Evolutionary conservation across 2,329 filamentous ascomycete species (phyloP), one percentile per base, ranked within the genome.

Genomic region (Albifimbria verrucaria): DNA sequence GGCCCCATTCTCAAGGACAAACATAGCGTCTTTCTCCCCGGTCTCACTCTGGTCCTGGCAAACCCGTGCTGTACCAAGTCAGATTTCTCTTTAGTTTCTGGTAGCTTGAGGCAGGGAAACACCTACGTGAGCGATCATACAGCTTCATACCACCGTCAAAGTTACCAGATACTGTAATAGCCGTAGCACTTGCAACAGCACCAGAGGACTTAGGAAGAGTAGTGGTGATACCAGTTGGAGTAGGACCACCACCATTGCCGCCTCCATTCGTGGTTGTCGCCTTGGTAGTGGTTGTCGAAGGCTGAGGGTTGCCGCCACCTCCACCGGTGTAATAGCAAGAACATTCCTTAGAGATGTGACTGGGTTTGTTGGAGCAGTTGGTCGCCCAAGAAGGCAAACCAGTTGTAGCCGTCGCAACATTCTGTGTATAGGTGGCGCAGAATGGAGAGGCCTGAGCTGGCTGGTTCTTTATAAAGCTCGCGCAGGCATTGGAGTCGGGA

Each of bases 111-210:
- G 22, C 4, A 41, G 24, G 18, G 15, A 9, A 9, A 11, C 41
- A 61, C 68, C 54, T 60, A 72, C 69, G 63, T 53, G 68, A 72
- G 53, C 77, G 75, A 55, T 74, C 77, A 63, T 68, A 79, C 47
- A 69, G 68, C 60, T 73, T 69, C 75, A 79, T 77, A 20, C 68
- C 73, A 50, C 77, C 76, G 57, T 80, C 77, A 55, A 75, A 77
- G 22, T 58, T 62, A 18, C 66, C 67, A 21, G 65, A 66, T n/a
- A 75, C 70, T 4, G 67, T 62, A 56, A 77, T 70, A 25, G 72
- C 71, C 18, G 46, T 48, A 10, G 46, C 25, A 26, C 46, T 48
- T n/a, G 25, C 9, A 7, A 48, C 46, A 10, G 46, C 46, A 21
- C 46, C 46, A 18, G 46, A 48, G 2, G 46, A 48, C 18, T 15